Base-by-base conservation (phyloP, 352 stramenopile species). In the Globisporangium nodosum region DNA sequence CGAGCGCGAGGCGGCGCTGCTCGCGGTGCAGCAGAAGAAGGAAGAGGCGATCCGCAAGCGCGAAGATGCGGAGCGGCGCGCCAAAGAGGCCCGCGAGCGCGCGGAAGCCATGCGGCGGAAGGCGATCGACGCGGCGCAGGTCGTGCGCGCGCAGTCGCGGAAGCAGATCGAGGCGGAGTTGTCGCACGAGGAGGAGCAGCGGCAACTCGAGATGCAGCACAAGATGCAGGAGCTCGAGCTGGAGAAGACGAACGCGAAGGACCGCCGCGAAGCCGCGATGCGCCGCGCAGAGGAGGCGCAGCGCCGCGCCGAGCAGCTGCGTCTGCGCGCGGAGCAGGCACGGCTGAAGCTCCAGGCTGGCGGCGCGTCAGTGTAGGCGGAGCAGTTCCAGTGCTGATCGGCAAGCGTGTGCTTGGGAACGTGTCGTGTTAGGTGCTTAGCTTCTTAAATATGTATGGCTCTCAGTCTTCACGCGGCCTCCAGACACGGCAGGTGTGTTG, bases 81-180 rank as follows among this genome's bases (percentile, higher is more conserved):
- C 81, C 0, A 63, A 73, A 7, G 78, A 87, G 30, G 80, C 78
- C 5, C 70, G 71, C 1, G 70, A 84, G 8, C 76, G 75, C 27
- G 85, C 85, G 5, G 78, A 88, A 11, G 71, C 63, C 2, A 88
- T 92, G 78, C 73, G 85, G 0, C 71, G 60, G 15, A 62, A 78
- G 11, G 85, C 82, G 1, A 76, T 92, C 24, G 66, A 86, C n/a
- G 85, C 85, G 12, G 80, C 76, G 12, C 76, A 78, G 49, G 68
- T 86, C 27, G 77, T 90, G 55, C 85, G 85, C 20, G 67, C 74
- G 18, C 79, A 82, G 54, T 86, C 80, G 40, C 76, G 81, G 1
- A 62, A 64, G 27, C 78, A 88, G 63, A 90, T 94, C 27, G 81
- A 92, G 56, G 76, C 69, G 5, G 71, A 84, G 42, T 62, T 92